These are phyloP conservation scores for Sclerotinia spermophila DNA, from an alignment of 2,329 filamentous ascomycete species.

Conservation along the genomic window DNA sequence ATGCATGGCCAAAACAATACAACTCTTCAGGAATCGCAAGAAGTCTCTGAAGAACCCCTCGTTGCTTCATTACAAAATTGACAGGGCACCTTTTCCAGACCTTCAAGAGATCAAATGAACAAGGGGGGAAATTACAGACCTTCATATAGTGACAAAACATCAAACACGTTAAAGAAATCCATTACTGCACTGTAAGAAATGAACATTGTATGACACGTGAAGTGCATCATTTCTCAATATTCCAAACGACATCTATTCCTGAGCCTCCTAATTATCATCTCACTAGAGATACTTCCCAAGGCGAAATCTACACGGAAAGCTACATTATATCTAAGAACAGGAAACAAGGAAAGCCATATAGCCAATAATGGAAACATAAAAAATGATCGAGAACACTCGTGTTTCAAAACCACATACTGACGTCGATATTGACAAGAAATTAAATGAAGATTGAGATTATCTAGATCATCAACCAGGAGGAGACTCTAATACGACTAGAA, in stretches of 20 bases:
- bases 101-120: too few relatives aligned
- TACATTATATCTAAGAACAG: background rate
- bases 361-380: too few relatives aligned
- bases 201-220: background rate
- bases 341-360: too few relatives aligned
- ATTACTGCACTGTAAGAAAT: background rate
- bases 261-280: background rate
- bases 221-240: background rate
- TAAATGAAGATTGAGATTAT: background rate
- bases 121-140: too few relatives aligned
- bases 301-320: background rate
- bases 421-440: background rate
- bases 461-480: background rate
- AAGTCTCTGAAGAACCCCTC: too few relatives aligned
- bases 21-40: too few relatives aligned
- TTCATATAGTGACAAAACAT: too few relatives aligned
- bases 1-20: background rate
- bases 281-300: background rate
- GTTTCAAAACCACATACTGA: background rate
- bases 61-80: too few relatives aligned
- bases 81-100: too few relatives aligned
- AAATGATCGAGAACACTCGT: background rate
- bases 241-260: background rate
- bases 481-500: too few relatives aligned
- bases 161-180: too few relatives aligned